Evolutionary conservation across 495 filamentous ascomycete genomes (phyloP).

Genomic region (Neurospora sp.): DNA sequence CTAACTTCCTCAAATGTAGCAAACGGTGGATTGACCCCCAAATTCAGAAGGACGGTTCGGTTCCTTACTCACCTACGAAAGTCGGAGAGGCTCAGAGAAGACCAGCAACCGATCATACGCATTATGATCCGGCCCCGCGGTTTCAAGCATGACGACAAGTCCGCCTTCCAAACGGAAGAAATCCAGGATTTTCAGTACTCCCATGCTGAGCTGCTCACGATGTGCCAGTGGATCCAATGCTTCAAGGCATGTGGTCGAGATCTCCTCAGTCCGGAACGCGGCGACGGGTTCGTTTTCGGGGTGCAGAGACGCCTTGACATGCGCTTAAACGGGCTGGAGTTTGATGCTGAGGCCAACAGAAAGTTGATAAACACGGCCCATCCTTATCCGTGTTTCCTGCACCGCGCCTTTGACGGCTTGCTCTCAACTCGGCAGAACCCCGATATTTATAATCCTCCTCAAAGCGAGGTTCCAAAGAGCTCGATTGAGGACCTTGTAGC

Average conservation of each 20-base stretch:
- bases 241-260: conserved; percentile 11
- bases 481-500: conserved; percentile 14
- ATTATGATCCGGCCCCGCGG: conserved; percentile 40
- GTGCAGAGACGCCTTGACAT: neutral
- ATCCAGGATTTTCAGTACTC: conserved; percentile 32
- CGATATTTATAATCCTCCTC: neutral
- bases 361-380: conserved; percentile 16
- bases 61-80: neutral
- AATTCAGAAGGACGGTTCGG: neutral
- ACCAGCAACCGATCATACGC: conserved; percentile 11
- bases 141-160: neutral
- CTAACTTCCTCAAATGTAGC: neutral
- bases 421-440: conserved; percentile 1
- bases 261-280: conserved; percentile 15
- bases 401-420: conserved; percentile 34
- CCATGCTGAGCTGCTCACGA: conserved; percentile 22
- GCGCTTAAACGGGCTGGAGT: conserved; percentile 4
- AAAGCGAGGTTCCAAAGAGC: neutral
- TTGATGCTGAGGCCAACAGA: conserved; percentile 16
- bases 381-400: conserved; percentile 24
- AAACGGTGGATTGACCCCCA: neutral
- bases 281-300: conserved; percentile 40
- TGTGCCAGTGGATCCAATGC: conserved; percentile 6
- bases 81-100: neutral
- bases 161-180: neutral